A percentile compares a stretch with the other conserved stretches of the same genome.
Conservation (phyloP, 2,329 filamentous ascomycete species). For the Phialocephala sp. region DNA sequence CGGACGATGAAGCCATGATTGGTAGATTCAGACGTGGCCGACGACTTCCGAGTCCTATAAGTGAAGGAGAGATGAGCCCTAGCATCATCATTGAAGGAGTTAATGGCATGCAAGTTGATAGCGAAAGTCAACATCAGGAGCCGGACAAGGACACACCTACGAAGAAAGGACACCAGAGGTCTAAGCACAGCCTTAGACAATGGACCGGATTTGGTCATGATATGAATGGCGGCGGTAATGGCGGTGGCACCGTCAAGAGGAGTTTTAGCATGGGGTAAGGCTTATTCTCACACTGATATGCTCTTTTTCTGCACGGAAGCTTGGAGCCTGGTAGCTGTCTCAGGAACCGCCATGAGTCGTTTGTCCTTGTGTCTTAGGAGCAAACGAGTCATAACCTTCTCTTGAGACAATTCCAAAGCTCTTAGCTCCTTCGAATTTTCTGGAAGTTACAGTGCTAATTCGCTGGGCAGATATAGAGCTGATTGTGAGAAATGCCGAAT, state of each 20-base stretch:
- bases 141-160: slow-evolving; percentile 34
- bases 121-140: slow-evolving; percentile 32
- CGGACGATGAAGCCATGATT: slow-evolving; percentile 38
- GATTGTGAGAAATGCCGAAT: slow-evolving; percentile 80
- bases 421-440: too few species aligned
- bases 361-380: too few species aligned
- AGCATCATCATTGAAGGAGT: slow-evolving; percentile 40
- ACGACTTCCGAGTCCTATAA: slow-evolving; percentile 44
- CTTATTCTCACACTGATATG: too few species aligned
- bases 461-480: slow-evolving; percentile 57
- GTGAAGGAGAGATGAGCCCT: slow-evolving; percentile 43
- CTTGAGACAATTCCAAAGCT: too few species aligned
- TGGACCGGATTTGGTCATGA: slow-evolving; percentile 40
- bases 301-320: too few species aligned
- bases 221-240: slow-evolving; percentile 19
- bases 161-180: slow-evolving; percentile 43
- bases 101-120: slow-evolving; percentile 43
- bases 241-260: slow-evolving; percentile 61
- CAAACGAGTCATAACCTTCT: too few species aligned
- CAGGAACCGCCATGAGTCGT: too few species aligned
- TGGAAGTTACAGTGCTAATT: too few species aligned
- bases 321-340: too few species aligned
- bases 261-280: slow-evolving; percentile 72
- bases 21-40: slow-evolving; percentile 37
- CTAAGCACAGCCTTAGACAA: slow-evolving; percentile 42